These are phyloP conservation scores for Cyberlindnera euphorbiiphila DNA, from an alignment of 805 yeast genomes.

Conservation along the genomic window DNA sequence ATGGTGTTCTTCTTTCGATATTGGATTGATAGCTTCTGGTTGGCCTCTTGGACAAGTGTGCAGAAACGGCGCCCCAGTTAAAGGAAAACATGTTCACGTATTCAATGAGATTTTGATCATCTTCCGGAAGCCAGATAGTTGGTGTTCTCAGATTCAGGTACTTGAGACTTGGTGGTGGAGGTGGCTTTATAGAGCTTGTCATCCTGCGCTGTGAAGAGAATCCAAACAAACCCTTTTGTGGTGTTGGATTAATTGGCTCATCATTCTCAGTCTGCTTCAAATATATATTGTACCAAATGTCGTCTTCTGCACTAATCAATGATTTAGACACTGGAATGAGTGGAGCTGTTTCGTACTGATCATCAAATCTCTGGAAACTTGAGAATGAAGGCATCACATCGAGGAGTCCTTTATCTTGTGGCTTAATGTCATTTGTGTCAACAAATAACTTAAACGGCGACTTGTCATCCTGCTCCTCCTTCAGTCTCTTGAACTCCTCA, in stretches of 20 bases:
- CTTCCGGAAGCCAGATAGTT: constrained; percentile 94
- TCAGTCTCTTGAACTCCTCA: constrained; percentile 28
- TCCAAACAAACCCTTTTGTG: constrained; percentile 54
- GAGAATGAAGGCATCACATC: constrained; percentile 32
- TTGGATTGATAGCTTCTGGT: constrained; percentile 75
- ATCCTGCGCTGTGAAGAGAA: constrained; percentile 45
- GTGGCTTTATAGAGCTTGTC: constrained; percentile 68
- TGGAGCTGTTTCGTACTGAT: constrained; percentile 28
- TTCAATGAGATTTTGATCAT: constrained; percentile 74
- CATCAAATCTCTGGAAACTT: constrained; percentile 30
- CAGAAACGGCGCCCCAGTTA: constrained; percentile 91
- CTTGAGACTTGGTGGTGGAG: constrained; percentile 82
- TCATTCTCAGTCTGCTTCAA: constrained; percentile 46
- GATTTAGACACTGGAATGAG: constrained; percentile 63
- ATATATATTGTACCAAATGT: constrained; percentile 57
- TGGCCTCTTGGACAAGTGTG: constrained; percentile 65
- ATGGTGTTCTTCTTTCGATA: constrained; percentile 92
- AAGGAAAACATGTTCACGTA: constrained; percentile 83
- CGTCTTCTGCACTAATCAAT: constrained; percentile 59
- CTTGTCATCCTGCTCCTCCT: constrained; percentile 4
- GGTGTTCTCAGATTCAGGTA: constrained; percentile 83
- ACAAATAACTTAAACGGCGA: constrained; percentile 34
- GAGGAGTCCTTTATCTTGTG: constrained; percentile 33
- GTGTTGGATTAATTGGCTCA: constrained; percentile 35
- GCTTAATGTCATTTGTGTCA: constrained; percentile 30